Conservation (phyloP, 2,329 filamentous ascomycete species). For the Macrophomina pseudophaseolina region DNA sequence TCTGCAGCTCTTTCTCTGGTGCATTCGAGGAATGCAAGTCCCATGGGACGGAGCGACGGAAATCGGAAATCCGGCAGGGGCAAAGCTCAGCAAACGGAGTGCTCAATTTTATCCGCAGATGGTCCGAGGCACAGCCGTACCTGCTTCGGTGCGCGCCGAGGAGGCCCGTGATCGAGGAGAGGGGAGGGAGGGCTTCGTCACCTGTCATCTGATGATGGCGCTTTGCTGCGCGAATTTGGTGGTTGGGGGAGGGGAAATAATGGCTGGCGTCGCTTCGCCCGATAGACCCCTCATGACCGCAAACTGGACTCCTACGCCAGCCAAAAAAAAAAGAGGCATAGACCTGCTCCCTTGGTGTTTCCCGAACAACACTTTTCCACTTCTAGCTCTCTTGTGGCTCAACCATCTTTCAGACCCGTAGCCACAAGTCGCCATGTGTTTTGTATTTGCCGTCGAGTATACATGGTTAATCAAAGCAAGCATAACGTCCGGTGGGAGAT, state of each 20-base stretch:
- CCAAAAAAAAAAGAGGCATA: neutral
- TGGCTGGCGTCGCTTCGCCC: neutral
- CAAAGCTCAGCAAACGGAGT: neutral
- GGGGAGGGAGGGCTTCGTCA: neutral
- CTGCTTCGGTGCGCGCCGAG: neutral
- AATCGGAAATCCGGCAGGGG: neutral
- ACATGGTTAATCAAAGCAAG: neutral
- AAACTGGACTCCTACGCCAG: neutral
- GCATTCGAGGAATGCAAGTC: no score
- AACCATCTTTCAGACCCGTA: no score
- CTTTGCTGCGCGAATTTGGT: constrained; percentile 15
- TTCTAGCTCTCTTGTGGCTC: neutral
- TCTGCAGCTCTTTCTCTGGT: neutral
- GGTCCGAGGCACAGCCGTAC: constrained; percentile 11
- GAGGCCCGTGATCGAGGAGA: constrained; percentile 1
- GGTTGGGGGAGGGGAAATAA: neutral
- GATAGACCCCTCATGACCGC: neutral
- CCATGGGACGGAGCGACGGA: no score
- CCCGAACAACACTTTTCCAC: neutral
- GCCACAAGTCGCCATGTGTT: neutral
- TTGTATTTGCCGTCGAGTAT: neutral
- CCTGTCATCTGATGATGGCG: constrained; percentile 21
- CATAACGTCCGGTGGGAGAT: neutral
- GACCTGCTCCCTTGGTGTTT: neutral
- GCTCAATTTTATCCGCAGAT: constrained; percentile 9